phyloP scores from a whole-genome alignment of 352 stramenopile genomes.

The Albugo laibachii region DNA sequence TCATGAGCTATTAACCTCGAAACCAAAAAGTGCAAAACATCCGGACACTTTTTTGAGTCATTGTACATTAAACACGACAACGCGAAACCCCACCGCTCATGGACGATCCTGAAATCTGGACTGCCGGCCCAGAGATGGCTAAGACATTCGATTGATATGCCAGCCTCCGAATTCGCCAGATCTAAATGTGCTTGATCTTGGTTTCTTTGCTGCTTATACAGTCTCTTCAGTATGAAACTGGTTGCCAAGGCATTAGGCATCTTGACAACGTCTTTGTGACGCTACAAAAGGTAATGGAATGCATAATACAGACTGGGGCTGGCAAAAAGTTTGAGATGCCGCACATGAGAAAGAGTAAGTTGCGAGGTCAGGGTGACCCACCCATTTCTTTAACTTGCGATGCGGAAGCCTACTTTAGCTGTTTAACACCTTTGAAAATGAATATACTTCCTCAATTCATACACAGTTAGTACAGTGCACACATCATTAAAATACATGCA shows the following conservation, averaged over 20 bases:
- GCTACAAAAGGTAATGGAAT: neutral
- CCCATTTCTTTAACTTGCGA: no score
- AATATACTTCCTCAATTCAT: no score
- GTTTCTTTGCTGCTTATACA: constrained; percentile 7
- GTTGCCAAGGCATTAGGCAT: neutral
- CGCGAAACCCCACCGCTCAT: no score
- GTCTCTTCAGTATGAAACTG: constrained; percentile 3
- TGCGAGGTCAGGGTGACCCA: neutral
- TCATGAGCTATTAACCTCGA: no score
- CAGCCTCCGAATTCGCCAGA: constrained; percentile 6
- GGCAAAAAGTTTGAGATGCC: neutral
- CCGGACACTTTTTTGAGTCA: no score
- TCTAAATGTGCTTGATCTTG: constrained; percentile 8
- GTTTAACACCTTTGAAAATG: no score
- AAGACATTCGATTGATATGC: constrained; percentile 3
- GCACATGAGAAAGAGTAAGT: neutral
- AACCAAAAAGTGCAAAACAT: no score
- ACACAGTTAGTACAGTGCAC: no score
- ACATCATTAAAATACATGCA: no score
- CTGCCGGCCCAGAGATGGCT: constrained; percentile 1
- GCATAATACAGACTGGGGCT: neutral
- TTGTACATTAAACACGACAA: no score
- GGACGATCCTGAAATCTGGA: neutral
- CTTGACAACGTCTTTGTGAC: neutral
- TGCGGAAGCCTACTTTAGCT: no score